A percentile compares a stretch with the other conserved stretches of the same genome.
Evolutionary conservation across 1,284 basidiomycete genomes (phyloP).

Genomic region (Cutaneotrichosporon mucoides): DNA sequence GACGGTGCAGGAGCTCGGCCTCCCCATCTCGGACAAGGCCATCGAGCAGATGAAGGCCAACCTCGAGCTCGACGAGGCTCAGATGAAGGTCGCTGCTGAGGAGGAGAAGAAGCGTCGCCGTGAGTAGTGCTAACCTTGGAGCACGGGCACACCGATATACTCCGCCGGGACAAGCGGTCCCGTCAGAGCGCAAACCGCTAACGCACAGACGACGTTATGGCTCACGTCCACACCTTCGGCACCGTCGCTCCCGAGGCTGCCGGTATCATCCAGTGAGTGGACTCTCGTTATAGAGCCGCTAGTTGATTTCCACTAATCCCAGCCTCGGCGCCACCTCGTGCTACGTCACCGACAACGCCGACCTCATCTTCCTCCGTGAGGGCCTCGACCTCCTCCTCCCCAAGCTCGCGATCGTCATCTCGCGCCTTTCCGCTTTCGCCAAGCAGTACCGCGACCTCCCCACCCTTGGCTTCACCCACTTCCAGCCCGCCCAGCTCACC

Average conservation of each 20-base stretch:
- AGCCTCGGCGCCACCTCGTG: constrained; percentile 95
- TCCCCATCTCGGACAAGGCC: constrained; percentile 83
- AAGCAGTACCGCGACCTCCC: constrained; percentile 70
- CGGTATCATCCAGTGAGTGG: constrained; percentile 88
- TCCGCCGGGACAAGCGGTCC: too few species aligned
- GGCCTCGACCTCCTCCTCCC: constrained; percentile 79
- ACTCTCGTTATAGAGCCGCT: too few species aligned
- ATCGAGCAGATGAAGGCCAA: constrained; percentile 91
- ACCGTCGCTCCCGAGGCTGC: constrained; percentile 90
- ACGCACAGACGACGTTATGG: constrained; percentile 83
- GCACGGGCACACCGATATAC: too few species aligned
- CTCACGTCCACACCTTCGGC: constrained; percentile 97
- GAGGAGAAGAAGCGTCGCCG: constrained; percentile 96
- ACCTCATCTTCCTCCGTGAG: constrained; percentile 91
- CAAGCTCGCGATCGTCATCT: constrained; percentile 85
- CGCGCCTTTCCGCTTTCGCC: constrained; percentile 77
- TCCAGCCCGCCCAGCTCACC: constrained; percentile 96
- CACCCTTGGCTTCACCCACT: constrained; percentile 96
- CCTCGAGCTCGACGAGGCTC: constrained; percentile 81
- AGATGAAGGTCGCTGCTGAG: constrained; percentile 85
- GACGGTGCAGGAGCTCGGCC: constrained; percentile 64
- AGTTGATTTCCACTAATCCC: neutral
- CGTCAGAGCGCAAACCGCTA: neutral
- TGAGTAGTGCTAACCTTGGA: constrained; percentile 22
- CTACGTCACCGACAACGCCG: constrained; percentile 98